Evolutionary conservation across 164 flowering plant species (phyloP).

Genomic region (Kingdonia uniflora): DNA sequence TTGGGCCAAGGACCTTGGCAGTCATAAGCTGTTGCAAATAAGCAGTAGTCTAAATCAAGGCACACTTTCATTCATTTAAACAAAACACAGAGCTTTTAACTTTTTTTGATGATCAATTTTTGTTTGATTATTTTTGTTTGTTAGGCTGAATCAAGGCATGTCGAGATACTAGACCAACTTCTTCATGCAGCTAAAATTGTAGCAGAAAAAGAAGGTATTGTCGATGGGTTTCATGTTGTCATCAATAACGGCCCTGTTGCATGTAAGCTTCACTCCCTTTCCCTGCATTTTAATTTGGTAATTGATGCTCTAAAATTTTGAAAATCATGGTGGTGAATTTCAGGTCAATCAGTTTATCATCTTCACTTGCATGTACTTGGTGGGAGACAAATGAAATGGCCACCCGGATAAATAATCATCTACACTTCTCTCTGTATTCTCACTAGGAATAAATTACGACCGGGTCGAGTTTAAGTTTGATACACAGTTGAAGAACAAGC

Average conservation of each 20-base stretch:
- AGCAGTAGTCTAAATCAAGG: no score
- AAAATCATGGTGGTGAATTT: neutral
- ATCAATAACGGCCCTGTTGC: conserved; percentile 78
- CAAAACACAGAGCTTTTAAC: no score
- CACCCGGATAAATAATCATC: conserved; percentile 43
- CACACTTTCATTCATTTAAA: no score
- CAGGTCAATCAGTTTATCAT: conserved; percentile 81
- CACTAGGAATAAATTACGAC: no score
- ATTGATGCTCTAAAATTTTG: neutral
- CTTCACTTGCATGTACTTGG: conserved; percentile 75
- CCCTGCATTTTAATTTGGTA: neutral
- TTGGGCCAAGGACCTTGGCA: no score
- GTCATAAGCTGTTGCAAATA: no score
- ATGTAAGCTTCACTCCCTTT: conserved; percentile 39
- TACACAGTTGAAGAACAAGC: no score
- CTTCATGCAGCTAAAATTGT: conserved; percentile 70
- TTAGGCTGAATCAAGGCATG: conserved; percentile 77
- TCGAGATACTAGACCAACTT: conserved; percentile 65
- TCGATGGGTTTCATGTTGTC: conserved; percentile 80
- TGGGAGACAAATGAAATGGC: conserved; percentile 79
- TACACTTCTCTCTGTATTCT: no score
- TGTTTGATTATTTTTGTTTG: neutral
- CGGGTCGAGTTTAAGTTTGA: no score
- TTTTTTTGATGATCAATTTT: no score
- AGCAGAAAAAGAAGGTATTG: conserved; percentile 85